phyloP scores from a whole-genome alignment of 306 rosid genomes.

The Rubus parviflorus region DNA sequence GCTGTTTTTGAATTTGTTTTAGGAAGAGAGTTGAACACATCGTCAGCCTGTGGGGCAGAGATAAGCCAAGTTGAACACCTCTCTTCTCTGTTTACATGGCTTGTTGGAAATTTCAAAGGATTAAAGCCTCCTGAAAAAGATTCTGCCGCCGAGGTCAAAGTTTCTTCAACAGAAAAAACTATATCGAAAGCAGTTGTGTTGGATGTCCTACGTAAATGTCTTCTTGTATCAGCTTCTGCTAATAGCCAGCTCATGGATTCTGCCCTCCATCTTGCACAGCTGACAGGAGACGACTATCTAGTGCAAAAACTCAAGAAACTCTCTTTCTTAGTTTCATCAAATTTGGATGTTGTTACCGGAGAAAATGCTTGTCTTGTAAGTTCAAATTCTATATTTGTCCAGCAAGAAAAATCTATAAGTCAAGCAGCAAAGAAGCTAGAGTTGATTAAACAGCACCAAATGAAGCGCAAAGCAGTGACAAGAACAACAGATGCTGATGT shows the following conservation, averaged over 20 bases:
- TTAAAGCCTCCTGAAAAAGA: slow-evolving; percentile 28
- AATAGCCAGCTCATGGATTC: slow-evolving; percentile 66
- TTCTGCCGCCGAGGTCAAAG: slow-evolving; percentile 15
- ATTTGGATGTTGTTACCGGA: slow-evolving; percentile 31
- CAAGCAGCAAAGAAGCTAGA: slow-evolving; percentile 63
- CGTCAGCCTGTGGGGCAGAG: slow-evolving; percentile 36
- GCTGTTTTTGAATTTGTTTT: slow-evolving; percentile 16
- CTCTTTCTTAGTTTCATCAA: slow-evolving; percentile 37
- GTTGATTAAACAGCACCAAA: slow-evolving; percentile 46
- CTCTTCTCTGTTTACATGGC: slow-evolving; percentile 76
- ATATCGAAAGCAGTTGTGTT: slow-evolving; percentile 47
- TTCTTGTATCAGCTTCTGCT: slow-evolving; percentile 50
- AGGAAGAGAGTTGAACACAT: slow-evolving; percentile 34
- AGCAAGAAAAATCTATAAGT: slow-evolving; percentile 48
- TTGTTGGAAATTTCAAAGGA: slow-evolving; percentile 47
- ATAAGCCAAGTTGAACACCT: slow-evolving; percentile 43
- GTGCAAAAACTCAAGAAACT: slow-evolving; percentile 51
- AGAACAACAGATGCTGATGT: slow-evolving; percentile 26
- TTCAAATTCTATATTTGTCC: slow-evolving; percentile 33
- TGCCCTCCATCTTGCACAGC: slow-evolving; percentile 49
- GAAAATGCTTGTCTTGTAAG: slow-evolving; percentile 27
- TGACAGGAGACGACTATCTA: slow-evolving; percentile 49
- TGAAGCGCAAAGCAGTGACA: slow-evolving; percentile 32
- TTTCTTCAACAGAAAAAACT: slow-evolving; percentile 34
- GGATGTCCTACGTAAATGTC: slow-evolving; percentile 65